Conservation (phyloP, 805 yeast genomes). For the Candida maris region DNA sequence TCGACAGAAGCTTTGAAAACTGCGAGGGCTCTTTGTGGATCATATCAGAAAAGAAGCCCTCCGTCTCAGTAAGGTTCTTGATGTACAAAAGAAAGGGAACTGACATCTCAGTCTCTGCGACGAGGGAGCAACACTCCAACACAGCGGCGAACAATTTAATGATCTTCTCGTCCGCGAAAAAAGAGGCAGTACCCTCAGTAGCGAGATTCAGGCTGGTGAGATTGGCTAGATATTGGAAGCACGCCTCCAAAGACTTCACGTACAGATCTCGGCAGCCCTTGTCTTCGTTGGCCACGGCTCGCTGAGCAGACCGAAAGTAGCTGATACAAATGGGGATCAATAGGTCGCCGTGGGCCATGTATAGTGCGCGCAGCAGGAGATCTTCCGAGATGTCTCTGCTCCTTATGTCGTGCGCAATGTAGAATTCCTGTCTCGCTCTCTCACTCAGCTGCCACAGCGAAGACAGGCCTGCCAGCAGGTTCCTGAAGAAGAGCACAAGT, state of each 20-base stretch:
- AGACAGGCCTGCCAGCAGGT: constrained; percentile 20
- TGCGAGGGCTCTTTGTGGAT: background rate
- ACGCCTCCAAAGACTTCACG: background rate
- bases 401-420: constrained; percentile 8
- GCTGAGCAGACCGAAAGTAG: constrained; percentile 6
- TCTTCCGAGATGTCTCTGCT: constrained; percentile 12
- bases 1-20: background rate
- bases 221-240: constrained; percentile 1
- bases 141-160: background rate
- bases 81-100: background rate
- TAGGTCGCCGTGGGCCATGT: constrained; percentile 10
- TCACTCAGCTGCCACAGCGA: constrained; percentile 9
- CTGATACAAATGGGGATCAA: constrained; percentile 12
- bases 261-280: background rate
- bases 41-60: background rate
- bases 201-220: background rate
- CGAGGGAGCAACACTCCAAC: background rate
- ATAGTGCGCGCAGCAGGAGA: constrained; percentile 12
- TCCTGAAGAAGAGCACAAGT: constrained; percentile 20
- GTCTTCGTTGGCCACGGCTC: background rate
- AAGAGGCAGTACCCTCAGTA: background rate
- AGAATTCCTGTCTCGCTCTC: constrained; percentile 9
- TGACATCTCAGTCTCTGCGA: background rate
- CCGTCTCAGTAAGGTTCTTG: background rate
- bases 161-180: background rate